Percentiles rank a stretch among this genome's conserved stretches.
Conservation (phyloP, 768 basidiomycete species). For the Thelephora ganbajun region DNA sequence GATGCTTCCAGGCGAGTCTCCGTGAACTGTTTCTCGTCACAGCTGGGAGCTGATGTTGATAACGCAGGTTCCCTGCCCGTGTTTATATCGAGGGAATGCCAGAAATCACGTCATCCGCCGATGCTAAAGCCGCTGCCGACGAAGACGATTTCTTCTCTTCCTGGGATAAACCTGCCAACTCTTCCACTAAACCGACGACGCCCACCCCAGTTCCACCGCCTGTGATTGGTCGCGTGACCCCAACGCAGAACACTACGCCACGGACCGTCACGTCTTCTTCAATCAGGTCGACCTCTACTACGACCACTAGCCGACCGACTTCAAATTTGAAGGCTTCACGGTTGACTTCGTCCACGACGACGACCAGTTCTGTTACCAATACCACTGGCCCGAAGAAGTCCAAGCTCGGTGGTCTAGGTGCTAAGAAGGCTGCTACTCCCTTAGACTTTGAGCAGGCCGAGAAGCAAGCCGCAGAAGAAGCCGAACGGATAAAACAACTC, state of each 20-base stretch:
- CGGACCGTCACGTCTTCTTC: conserved; percentile 58
- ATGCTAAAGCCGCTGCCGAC: conserved; percentile 14
- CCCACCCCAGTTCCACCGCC: conserved; percentile 39
- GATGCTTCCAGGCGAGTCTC: conserved; percentile 51
- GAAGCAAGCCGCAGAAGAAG: conserved; percentile 79
- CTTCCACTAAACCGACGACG: conserved; percentile 13
- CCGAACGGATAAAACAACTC: conserved; percentile 80
- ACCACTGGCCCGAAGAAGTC: conserved; percentile 38
- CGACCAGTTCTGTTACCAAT: conserved; percentile 14
- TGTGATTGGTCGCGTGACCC: conserved; percentile 36
- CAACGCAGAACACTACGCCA: conserved; percentile 20
- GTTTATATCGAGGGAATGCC: conserved; percentile 68
- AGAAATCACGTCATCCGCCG: conserved; percentile 18
- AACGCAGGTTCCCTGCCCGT: conserved; percentile 55
- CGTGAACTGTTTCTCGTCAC: neutral
- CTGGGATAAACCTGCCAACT: conserved; percentile 74
- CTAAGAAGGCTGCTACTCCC: conserved; percentile 66
- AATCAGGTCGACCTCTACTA: conserved; percentile 31
- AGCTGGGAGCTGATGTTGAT: neutral
- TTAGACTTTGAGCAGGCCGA: conserved; percentile 95
- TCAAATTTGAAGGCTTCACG: conserved; percentile 24
- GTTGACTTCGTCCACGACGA: conserved; percentile 25
- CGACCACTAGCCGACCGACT: conserved; percentile 14
- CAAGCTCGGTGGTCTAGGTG: conserved; percentile 70
- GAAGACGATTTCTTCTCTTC: conserved; percentile 96